These are phyloP conservation scores for Lumnitzera racemosa DNA, from an alignment of 345 rosid species.

Conservation along the genomic window DNA sequence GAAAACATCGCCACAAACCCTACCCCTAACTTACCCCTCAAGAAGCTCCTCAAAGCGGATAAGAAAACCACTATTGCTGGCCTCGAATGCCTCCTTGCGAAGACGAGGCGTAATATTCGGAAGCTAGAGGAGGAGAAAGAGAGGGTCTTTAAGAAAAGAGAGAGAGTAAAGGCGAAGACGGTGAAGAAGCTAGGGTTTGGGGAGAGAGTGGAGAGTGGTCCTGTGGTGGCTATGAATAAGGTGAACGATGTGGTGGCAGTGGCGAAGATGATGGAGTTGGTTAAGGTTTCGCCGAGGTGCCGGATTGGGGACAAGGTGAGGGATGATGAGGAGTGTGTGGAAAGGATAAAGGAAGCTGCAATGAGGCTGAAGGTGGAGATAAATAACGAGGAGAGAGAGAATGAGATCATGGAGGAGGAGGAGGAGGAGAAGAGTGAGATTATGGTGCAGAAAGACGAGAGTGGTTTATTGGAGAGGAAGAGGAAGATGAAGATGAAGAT, in stretches of 20 bases:
- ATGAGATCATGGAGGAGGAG: background rate
- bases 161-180: too few species aligned
- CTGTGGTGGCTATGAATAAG: conserved; percentile 1
- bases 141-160: background rate
- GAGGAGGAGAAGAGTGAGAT: background rate
- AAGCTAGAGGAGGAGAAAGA: conserved; percentile 10
- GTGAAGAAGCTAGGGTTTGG: conserved; percentile 1
- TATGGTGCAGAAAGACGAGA: background rate
- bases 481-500: background rate
- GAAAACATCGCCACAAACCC: background rate
- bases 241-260: conserved; percentile 7
- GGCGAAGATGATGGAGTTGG: conserved; percentile 10
- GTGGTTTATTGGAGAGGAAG: background rate
- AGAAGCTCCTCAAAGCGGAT: conserved; percentile 8
- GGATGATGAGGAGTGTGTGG: background rate
- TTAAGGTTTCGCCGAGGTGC: background rate
- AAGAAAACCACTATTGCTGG: conserved; percentile 4
- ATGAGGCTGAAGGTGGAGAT: conserved; percentile 4
- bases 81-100: conserved; percentile 6
- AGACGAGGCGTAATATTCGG: background rate
- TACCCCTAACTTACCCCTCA: background rate
- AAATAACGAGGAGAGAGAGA: background rate
- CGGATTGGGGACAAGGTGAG: background rate
- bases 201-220: background rate
- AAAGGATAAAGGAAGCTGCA: background rate